Conservation (phyloP, 2,329 filamentous ascomycete species). For the Aspergillus hiratsukae region DNA sequence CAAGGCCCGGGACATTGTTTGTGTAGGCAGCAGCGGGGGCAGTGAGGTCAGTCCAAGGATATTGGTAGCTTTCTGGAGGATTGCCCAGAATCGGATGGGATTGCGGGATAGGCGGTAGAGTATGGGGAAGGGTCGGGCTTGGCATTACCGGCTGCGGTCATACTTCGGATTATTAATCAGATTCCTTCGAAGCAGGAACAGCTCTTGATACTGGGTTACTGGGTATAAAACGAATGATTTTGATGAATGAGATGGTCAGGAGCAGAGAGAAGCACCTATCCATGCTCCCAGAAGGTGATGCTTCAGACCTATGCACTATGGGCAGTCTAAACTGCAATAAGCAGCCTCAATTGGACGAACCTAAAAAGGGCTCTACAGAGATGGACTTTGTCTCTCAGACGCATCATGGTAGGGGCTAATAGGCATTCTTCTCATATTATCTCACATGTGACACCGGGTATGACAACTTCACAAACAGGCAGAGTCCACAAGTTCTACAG, state of each 20-base stretch:
- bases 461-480: not conserved
- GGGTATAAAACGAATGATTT: not conserved
- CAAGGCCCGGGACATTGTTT: constrained; percentile 32
- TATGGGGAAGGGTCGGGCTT: constrained; percentile 32
- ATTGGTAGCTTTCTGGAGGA: constrained; percentile 5
- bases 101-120: constrained; percentile 12
- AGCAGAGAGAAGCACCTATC: not conserved
- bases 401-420: not conserved
- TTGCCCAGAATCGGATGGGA: constrained; percentile 5
- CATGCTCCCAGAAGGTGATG: not conserved
- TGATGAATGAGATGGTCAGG: not conserved
- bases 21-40: constrained; percentile 8
- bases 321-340: constrained; percentile 4
- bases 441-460: not conserved
- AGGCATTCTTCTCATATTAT: not conserved
- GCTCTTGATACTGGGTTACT: not conserved
- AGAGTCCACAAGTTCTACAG: not conserved
- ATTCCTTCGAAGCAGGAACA: not conserved
- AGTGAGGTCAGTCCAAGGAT: constrained; percentile 4
- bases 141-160: constrained; percentile 17
- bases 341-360: constrained; percentile 10
- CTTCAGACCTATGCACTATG: not conserved
- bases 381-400: not conserved
- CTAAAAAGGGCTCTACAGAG: not conserved
- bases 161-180: constrained; percentile 15